Evolutionary conservation across 306 rosid genomes (phyloP).

Genomic region (Malus sieversii): DNA sequence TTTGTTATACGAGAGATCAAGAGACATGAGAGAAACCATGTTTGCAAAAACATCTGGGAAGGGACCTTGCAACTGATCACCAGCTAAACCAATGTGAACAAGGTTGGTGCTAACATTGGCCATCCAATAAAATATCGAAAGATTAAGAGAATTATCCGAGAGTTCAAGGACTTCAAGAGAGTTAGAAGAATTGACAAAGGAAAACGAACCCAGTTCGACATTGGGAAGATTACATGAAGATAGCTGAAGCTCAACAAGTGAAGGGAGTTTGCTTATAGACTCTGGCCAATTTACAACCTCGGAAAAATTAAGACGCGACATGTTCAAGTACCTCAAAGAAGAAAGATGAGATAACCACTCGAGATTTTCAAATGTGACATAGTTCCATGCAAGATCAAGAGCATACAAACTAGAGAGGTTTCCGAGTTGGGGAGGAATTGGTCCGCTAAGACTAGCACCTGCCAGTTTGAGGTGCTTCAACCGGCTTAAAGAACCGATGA

Average conservation of each 20-base stretch:
- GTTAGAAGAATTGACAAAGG: background rate
- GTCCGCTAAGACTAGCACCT: background rate
- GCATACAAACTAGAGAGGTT: conserved; percentile 8
- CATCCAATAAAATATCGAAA: conserved; percentile 8
- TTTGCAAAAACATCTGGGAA: conserved; percentile 16
- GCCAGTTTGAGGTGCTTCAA: conserved; percentile 5
- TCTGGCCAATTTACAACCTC: conserved; percentile 3
- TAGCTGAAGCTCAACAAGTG: conserved; percentile 7
- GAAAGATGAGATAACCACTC: conserved; percentile 19
- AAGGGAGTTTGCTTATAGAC: conserved; percentile 1
- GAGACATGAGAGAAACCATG: conserved; percentile 7
- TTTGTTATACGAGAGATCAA: conserved; percentile 15
- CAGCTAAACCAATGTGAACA: background rate
- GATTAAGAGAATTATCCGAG: background rate
- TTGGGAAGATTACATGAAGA: conserved; percentile 5
- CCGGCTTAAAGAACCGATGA: conserved; percentile 1
- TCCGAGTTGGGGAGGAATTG: conserved; percentile 8
- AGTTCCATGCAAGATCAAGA: conserved; percentile 3
- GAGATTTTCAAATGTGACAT: background rate
- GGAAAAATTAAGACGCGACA: background rate
- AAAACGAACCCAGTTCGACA: background rate
- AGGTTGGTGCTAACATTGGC: conserved; percentile 6
- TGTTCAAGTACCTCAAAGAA: conserved; percentile 13
- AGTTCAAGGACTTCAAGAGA: conserved; percentile 10
- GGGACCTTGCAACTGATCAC: conserved; percentile 1